Evolutionary conservation across 2,329 filamentous ascomycete genomes (phyloP).

Genomic region (Fusarium siculi): DNA sequence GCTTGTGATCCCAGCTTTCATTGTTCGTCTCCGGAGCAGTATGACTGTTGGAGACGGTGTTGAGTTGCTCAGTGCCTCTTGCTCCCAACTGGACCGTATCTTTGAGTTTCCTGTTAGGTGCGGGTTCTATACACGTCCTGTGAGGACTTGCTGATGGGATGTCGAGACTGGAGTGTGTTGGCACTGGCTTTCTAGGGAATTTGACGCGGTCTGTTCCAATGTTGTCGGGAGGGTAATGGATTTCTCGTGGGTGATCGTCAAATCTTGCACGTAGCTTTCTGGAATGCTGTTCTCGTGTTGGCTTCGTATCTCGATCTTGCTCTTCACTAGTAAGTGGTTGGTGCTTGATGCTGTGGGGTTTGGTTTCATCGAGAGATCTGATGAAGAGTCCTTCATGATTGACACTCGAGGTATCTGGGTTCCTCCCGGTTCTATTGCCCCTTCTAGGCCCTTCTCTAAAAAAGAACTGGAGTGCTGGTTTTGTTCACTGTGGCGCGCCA

Average conservation of each 20-base stretch:
- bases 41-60: background rate
- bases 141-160: background rate
- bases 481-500: background rate
- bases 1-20: conserved; percentile 3
- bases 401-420: background rate
- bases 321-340: conserved; percentile 7
- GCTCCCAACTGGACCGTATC: background rate
- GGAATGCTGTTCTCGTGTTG: background rate
- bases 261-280: conserved; percentile 25
- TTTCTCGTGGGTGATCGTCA: conserved; percentile 19
- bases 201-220: background rate
- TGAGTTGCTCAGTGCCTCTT: background rate
- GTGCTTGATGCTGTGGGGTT: conserved; percentile 2
- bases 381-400: conserved; percentile 12
- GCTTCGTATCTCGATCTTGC: background rate
- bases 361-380: background rate
- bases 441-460: conserved; percentile 49
- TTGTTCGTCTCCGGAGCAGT: background rate
- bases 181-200: conserved; percentile 19
- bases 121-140: conserved; percentile 23
- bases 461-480: conserved; percentile 42
- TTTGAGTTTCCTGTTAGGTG: background rate
- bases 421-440: conserved; percentile 25
- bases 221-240: conserved; percentile 3
- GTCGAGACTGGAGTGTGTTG: background rate